phyloP scores from a whole-genome alignment of 176 grass and related monocot genomes.

The Oryza glaberrima region DNA sequence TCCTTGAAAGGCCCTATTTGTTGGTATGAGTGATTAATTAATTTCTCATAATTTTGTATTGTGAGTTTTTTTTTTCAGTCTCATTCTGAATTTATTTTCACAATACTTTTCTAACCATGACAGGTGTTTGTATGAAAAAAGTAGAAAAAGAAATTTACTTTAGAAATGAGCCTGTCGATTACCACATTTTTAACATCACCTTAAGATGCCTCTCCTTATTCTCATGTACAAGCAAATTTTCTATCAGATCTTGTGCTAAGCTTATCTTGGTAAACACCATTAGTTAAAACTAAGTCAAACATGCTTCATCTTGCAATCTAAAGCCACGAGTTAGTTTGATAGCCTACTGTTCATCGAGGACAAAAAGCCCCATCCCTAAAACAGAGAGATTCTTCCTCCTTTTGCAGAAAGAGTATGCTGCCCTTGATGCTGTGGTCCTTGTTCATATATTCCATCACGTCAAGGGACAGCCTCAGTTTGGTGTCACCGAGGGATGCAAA shows the following conservation, averaged over 20 bases:
- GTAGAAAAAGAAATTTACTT: background rate
- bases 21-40: conserved; percentile 6
- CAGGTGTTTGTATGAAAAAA: background rate
- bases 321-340: background rate
- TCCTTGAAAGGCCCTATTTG: background rate
- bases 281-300: conserved; percentile 7
- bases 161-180: background rate
- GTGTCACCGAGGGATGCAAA: conserved; percentile 56
- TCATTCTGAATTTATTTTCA: background rate
- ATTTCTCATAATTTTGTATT: conserved; percentile 15
- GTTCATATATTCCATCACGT: conserved; percentile 92
- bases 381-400: background rate
- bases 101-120: background rate
- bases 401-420: conserved; percentile 93
- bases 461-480: conserved; percentile 60
- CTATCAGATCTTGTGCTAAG: conserved; percentile 10
- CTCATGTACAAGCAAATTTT: conserved; percentile 5
- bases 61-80: background rate
- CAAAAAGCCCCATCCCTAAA: background rate
- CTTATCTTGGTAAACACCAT: background rate
- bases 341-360: background rate
- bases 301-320: background rate
- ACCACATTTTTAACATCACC: background rate
- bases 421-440: conserved; percentile 85
- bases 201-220: conserved; percentile 7